Evolutionary conservation across 805 yeast species (phyloP).

Genomic region (Yarrowia yakushimensis): DNA sequence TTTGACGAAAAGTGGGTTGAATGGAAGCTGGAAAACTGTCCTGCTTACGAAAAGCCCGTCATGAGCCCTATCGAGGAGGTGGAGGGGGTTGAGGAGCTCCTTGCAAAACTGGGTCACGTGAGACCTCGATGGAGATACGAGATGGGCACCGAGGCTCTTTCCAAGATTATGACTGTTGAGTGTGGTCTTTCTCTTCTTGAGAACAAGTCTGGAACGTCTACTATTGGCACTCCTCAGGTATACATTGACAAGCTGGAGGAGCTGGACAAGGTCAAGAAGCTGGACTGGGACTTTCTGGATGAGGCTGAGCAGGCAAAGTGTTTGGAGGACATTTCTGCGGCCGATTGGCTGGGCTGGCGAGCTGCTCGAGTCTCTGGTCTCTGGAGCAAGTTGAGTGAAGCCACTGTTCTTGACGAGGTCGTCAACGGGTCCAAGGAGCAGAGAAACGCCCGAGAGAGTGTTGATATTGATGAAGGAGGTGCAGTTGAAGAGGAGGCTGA

Average conservation of each 20-base stretch:
- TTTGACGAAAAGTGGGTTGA: constrained; percentile 36
- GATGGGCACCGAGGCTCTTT: constrained; percentile 37
- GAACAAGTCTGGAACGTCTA: constrained; percentile 30
- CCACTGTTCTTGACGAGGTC: not conserved
- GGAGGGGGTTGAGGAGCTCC: constrained; percentile 23
- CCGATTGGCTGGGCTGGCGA: constrained; percentile 46
- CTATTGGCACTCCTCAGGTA: constrained; percentile 30
- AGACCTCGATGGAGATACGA: constrained; percentile 34
- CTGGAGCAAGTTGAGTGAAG: constrained; percentile 41
- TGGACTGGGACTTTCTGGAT: constrained; percentile 24
- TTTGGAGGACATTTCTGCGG: constrained; percentile 28
- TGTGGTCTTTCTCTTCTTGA: constrained; percentile 42
- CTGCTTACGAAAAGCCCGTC: constrained; percentile 33
- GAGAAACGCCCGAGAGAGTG: not conserved
- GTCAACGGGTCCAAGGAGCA: not conserved
- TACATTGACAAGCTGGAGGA: constrained; percentile 27
- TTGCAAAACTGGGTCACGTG: constrained; percentile 24
- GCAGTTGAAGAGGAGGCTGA: not conserved
- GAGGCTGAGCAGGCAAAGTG: constrained; percentile 29
- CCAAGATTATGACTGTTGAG: constrained; percentile 41
- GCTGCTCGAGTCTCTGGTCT: constrained; percentile 39
- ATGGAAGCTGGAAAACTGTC: constrained; percentile 37
- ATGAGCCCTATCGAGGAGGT: constrained; percentile 9
- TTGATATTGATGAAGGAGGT: not conserved
- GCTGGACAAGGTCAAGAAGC: constrained; percentile 20